Evolutionary conservation across 2,329 filamentous ascomycete genomes (phyloP).

Genomic region (Botrytis hyacinthi): DNA sequence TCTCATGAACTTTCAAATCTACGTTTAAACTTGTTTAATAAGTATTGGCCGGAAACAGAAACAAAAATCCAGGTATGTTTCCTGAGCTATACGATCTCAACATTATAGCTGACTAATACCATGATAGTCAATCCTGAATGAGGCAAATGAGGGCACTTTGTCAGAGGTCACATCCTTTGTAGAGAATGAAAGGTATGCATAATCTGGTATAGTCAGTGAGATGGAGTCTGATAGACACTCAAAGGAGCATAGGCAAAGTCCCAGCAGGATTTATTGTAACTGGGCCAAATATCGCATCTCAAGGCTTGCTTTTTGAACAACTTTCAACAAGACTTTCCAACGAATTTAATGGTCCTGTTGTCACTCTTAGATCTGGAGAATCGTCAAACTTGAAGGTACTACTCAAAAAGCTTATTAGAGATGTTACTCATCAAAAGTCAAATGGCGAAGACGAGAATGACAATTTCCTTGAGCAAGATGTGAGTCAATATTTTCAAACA

Average conservation of each 20-base stretch:
- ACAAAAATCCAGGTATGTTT: constrained; percentile 55
- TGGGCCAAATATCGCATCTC: constrained; percentile 74
- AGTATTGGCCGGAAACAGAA: constrained; percentile 64
- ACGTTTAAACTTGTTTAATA: constrained; percentile 59
- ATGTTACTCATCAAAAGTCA: constrained; percentile 52
- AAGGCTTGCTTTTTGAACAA: constrained; percentile 71
- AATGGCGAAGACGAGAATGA: constrained; percentile 54
- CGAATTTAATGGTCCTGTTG: constrained; percentile 54
- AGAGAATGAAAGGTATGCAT: constrained; percentile 19
- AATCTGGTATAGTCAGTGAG: not conserved
- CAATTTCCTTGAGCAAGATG: constrained; percentile 47
- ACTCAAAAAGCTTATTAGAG: constrained; percentile 70
- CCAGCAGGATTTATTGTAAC: constrained; percentile 72
- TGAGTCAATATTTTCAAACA: constrained; percentile 37
- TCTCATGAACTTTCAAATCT: constrained; percentile 47
- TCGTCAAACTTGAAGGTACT: constrained; percentile 70
- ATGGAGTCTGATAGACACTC: constrained; percentile 14
- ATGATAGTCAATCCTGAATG: constrained; percentile 53
- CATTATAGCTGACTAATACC: constrained; percentile 35
- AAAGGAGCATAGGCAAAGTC: constrained; percentile 35
- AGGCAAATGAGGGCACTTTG: constrained; percentile 60
- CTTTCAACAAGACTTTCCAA: constrained; percentile 56
- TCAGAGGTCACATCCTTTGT: constrained; percentile 58
- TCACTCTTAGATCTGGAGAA: constrained; percentile 67
- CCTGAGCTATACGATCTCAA: not conserved